A percentile compares a stretch with the other conserved stretches of the same genome.
phyloP scores from a whole-genome alignment of 2,329 filamentous ascomycete genomes.

The Cladophialophora exuberans region DNA sequence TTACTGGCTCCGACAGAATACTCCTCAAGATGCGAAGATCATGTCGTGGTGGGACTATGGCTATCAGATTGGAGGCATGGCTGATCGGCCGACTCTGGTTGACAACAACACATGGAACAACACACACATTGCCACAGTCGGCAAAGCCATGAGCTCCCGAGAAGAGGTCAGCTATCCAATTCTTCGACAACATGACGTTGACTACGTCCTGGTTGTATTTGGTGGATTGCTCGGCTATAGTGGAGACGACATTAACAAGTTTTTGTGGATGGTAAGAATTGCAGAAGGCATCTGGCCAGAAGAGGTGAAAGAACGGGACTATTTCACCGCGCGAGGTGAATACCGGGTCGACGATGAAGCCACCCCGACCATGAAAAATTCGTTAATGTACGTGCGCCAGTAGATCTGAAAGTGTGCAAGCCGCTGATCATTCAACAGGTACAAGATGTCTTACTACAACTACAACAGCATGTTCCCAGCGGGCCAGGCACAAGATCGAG shows the following conservation, averaged over 20 bases:
- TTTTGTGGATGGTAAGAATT: slow-evolving; percentile 99
- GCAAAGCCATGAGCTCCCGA: slow-evolving; percentile 96
- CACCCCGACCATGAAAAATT: slow-evolving; percentile 97
- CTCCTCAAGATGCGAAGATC: slow-evolving; percentile 89
- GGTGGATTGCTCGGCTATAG: slow-evolving; percentile 95
- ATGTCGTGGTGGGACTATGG: slow-evolving; percentile 99
- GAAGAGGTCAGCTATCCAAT: slow-evolving; percentile 99
- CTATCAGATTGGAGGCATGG: slow-evolving; percentile 99
- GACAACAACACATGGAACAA: slow-evolving; percentile 99
- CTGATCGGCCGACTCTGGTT: slow-evolving; percentile 91
- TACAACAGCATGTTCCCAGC: slow-evolving; percentile 87
- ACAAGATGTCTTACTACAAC: slow-evolving; percentile 99
- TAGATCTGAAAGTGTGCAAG: slow-evolving; percentile 25
- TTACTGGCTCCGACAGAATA: slow-evolving; percentile 99
- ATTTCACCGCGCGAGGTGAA: slow-evolving; percentile 91
- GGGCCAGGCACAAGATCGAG: slow-evolving; percentile 87
- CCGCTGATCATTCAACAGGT: slow-evolving; percentile 60
- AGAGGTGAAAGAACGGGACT: slow-evolving; percentile 94
- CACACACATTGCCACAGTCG: slow-evolving; percentile 97
- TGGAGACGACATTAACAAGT: slow-evolving; percentile 99
- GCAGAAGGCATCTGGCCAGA: slow-evolving; percentile 99
- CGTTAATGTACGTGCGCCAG: slow-evolving; percentile 77
- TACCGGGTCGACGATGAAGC: slow-evolving; percentile 93
- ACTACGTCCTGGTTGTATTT: slow-evolving; percentile 98
- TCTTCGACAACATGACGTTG: slow-evolving; percentile 96